Evolutionary conservation across 345 rosid species (phyloP), one percentile per base, ranked within the genome.

Genomic region (Bruguiera gymnorhiza): DNA sequence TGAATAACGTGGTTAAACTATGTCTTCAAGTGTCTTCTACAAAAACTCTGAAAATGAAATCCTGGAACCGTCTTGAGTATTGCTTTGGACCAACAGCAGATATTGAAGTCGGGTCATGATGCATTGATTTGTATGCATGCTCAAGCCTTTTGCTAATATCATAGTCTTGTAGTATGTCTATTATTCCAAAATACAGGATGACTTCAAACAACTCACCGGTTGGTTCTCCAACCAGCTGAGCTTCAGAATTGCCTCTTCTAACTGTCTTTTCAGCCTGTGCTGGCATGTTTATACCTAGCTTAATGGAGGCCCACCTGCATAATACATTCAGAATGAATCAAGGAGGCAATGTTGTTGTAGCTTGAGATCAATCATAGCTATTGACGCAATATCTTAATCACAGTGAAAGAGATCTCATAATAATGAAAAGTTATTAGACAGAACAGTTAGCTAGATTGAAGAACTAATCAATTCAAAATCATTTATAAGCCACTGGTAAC

Each of bases 101-200:
- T 71, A 95, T 95, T 3, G 99, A 95, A 43, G 98, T 92, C 0
- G 99, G 87, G 78, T 92, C 98, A 65, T 88, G 86, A 29, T 95
- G 98, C 89, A 95, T 90, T 60, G 99, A 92, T 77, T 95, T 95
- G 79, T 90, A 92, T 4, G 97, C 98, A 75, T 92, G 99, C 84
- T 95, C 99, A 59, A 95, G 98, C 84, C 92, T 95, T 87, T 95
- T 95, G 88, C 97, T 92, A 59, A 95, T 95, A 55, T 95, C 99
- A 30, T 95, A 95, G 83, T 95, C 99, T 78, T 95, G 99, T 23
- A 95, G 81, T 73, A 95, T 92, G 86, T 95, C 99, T 58, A 95
- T 95, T 46, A 92, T 85, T 70, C 99, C 97, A 62, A 95, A 95
- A 80, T 79, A 87, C 37, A 92, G 61, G 72, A 95, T 77, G 56